These are phyloP conservation scores for Gossypium herbaceum DNA, from an alignment of 345 rosid genomes.

Conservation along the genomic window DNA sequence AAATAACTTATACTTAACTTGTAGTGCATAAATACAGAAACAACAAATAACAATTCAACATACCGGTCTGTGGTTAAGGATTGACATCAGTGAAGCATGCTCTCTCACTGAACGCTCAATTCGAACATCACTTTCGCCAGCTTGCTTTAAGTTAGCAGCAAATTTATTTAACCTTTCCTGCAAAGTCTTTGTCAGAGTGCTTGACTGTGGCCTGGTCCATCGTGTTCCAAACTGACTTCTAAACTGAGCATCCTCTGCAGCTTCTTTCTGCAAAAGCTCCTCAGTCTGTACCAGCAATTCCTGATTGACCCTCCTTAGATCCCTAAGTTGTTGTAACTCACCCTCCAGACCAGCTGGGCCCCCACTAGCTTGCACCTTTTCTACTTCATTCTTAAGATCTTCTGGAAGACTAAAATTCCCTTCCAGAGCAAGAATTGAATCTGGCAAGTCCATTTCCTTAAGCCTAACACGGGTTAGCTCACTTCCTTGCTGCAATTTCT, in stretches of 20 bases:
- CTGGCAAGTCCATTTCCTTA: constrained; percentile 99
- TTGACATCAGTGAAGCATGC: constrained; percentile 70
- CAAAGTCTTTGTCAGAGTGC: constrained; percentile 90
- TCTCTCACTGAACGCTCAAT: constrained; percentile 96
- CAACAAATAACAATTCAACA: constrained; percentile 15
- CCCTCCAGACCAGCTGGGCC: constrained; percentile 90
- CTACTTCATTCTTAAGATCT: constrained; percentile 88
- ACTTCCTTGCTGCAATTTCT: constrained; percentile 94
- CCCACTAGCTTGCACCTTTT: constrained; percentile 91
- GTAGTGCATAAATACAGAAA: background rate
- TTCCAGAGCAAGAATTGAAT: constrained; percentile 87
- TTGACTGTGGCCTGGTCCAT: constrained; percentile 98
- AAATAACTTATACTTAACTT: background rate
- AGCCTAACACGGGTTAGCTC: constrained; percentile 91
- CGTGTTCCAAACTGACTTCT: constrained; percentile 97
- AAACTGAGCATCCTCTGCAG: constrained; percentile 85
- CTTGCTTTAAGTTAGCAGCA: constrained; percentile 96
- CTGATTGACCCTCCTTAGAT: constrained; percentile 88
- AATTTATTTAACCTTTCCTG: constrained; percentile 90
- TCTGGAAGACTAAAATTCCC: constrained; percentile 63
- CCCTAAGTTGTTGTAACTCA: constrained; percentile 88
- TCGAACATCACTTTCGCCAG: constrained; percentile 89
- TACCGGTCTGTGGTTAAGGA: constrained; percentile 89
- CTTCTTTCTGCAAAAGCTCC: constrained; percentile 96
- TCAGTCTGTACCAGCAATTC: constrained; percentile 89